These are phyloP conservation scores for Hypoxylon sp. DNA, from an alignment of 2,329 filamentous ascomycete species.

Conservation along the genomic window DNA sequence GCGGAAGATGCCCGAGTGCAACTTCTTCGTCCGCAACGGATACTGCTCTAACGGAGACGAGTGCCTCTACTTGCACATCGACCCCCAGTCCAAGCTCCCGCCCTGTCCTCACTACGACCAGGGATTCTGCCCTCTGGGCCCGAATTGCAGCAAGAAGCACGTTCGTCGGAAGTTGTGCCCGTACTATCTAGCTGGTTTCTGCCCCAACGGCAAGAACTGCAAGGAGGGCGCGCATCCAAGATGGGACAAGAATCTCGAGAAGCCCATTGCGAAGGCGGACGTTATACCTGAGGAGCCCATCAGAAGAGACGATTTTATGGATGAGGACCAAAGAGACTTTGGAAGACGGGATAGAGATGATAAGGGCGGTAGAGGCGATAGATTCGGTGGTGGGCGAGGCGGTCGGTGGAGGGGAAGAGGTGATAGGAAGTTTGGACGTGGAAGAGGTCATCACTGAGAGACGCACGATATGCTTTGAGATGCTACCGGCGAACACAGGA, in stretches of 20 bases:
- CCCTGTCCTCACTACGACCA: conserved; percentile 93
- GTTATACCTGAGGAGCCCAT: conserved; percentile 67
- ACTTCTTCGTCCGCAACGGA: conserved; percentile 92
- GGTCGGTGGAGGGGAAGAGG: conserved; percentile 52
- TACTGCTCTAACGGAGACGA: conserved; percentile 98
- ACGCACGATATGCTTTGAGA: neutral
- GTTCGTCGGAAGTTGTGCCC: conserved; percentile 84
- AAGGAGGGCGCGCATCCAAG: conserved; percentile 85
- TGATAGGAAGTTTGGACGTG: conserved; percentile 55
- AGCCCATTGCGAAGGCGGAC: conserved; percentile 78
- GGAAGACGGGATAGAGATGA: conserved; percentile 50
- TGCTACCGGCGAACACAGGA: neutral
- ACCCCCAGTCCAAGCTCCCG: conserved; percentile 82
- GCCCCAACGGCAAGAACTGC: conserved; percentile 83
- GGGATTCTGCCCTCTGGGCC: conserved; percentile 94
- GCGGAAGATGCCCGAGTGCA: conserved; percentile 98
- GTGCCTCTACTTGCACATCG: conserved; percentile 92
- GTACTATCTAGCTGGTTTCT: conserved; percentile 95
- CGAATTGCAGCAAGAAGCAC: conserved; percentile 89
- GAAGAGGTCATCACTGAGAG: conserved; percentile 51
- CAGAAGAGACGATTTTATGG: conserved; percentile 61
- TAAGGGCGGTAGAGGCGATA: conserved; percentile 53
- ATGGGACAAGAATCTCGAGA: conserved; percentile 83
- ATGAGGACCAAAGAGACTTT: conserved; percentile 51
- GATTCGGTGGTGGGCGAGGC: conserved; percentile 56